Percentiles rank a stretch among this genome's conserved stretches.
These are phyloP conservation scores for Pseudogymnoascus sp. DNA, from an alignment of 2,329 filamentous ascomycete species.

Conservation along the genomic window DNA sequence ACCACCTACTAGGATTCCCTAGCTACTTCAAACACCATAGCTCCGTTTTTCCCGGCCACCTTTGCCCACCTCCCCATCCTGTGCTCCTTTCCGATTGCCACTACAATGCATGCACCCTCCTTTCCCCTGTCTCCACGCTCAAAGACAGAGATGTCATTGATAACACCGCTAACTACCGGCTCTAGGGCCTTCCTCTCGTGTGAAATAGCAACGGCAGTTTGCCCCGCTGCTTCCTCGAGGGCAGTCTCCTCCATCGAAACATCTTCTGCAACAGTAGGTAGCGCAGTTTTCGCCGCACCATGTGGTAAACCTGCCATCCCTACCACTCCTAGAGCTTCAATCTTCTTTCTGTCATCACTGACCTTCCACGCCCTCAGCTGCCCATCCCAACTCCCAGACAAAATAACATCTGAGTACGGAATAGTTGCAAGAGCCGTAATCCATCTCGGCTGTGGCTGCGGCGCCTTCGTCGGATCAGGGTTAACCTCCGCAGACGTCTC, in stretches of 20 bases:
- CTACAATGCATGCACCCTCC: conserved; percentile 73
- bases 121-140: conserved; percentile 72
- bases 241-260: background rate
- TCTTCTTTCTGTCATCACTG: conserved; percentile 69
- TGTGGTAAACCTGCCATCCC: conserved; percentile 32
- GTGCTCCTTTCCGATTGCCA: conserved; percentile 80
- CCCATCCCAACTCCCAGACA: conserved; percentile 94
- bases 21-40: conserved; percentile 74
- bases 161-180: conserved; percentile 48
- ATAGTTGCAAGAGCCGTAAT: conserved; percentile 83
- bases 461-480: conserved; percentile 50
- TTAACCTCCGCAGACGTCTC: conserved; percentile 65
- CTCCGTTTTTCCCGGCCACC: conserved; percentile 64
- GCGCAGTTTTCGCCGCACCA: conserved; percentile 15
- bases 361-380: conserved; percentile 78
- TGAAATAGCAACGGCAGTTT: background rate
- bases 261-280: background rate
- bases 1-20: background rate
- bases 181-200: conserved; percentile 18
- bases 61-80: conserved; percentile 76
- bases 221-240: background rate
- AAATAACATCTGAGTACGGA: conserved; percentile 81
- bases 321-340: conserved; percentile 65
- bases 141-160: conserved; percentile 84
- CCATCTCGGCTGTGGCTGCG: conserved; percentile 66